phyloP scores from a whole-genome alignment of 805 yeast genomes.

The Starmera dryadoides region DNA sequence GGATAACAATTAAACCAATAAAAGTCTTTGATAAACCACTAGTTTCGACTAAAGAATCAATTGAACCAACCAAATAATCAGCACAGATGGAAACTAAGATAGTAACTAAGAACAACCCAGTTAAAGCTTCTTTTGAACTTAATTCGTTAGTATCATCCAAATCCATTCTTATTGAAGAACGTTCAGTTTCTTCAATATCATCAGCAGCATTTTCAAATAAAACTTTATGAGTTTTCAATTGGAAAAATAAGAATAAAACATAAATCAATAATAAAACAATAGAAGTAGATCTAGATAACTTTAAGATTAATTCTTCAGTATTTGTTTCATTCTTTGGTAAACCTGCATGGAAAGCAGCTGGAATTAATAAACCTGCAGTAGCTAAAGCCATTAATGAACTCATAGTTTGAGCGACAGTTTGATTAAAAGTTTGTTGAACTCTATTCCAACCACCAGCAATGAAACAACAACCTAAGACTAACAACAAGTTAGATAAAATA shows the following conservation, averaged over 20 bases:
- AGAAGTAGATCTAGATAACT: conserved; percentile 81
- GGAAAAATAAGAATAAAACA: conserved; percentile 75
- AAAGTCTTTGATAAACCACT: conserved; percentile 91
- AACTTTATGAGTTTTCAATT: conserved; percentile 75
- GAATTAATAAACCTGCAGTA: conserved; percentile 80
- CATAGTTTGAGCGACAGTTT: conserved; percentile 98
- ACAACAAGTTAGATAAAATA: conserved; percentile 76
- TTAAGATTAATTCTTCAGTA: conserved; percentile 43
- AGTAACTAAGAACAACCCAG: conserved; percentile 55
- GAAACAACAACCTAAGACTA: conserved; percentile 95
- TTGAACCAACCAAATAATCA: conserved; percentile 88
- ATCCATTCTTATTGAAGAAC: not conserved
- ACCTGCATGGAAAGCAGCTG: conserved; percentile 92
- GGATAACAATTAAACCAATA: conserved; percentile 87
- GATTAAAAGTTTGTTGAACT: conserved; percentile 82
- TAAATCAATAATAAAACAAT: conserved; percentile 72
- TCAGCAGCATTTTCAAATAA: conserved; percentile 57
- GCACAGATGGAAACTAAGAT: conserved; percentile 84
- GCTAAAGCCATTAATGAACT: conserved; percentile 87
- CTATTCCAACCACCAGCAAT: conserved; percentile 87
- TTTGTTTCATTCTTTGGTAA: conserved; percentile 39
- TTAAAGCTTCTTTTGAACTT: conserved; percentile 45
- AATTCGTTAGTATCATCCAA: conserved; percentile 26
- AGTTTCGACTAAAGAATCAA: conserved; percentile 77
- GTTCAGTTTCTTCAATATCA: conserved; percentile 27